These are phyloP conservation scores for Leccinum fallax DNA, from an alignment of 1,284 basidiomycete species.

Conservation along the genomic window DNA sequence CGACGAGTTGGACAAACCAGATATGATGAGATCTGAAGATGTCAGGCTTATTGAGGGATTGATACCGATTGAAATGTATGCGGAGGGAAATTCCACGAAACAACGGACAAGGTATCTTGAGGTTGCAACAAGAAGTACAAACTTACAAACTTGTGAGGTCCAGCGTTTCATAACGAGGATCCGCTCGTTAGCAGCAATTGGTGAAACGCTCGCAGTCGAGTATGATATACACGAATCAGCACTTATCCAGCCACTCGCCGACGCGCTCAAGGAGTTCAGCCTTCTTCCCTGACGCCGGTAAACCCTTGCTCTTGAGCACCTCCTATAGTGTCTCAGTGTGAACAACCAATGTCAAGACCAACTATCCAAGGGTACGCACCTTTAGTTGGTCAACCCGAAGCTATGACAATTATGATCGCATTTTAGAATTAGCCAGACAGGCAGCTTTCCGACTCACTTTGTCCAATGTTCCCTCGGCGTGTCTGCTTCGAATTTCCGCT, in stretches of 20 bases:
- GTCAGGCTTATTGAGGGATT: not conserved
- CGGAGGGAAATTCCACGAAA: not conserved
- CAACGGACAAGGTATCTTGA: not conserved
- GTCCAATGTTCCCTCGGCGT: conserved; percentile 55
- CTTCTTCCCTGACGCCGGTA: conserved; percentile 66
- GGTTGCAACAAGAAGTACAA: not conserved
- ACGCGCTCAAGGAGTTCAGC: conserved; percentile 67
- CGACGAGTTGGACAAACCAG: not conserved
- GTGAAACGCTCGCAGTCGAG: not conserved
- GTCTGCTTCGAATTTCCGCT: conserved; percentile 67
- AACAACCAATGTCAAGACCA: not conserved
- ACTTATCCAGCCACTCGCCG: conserved; percentile 50
- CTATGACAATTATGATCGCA: conserved; percentile 41
- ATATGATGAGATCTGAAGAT: not conserved
- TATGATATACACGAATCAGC: conserved; percentile 8
- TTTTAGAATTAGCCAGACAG: conserved; percentile 7
- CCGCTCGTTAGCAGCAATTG: not conserved
- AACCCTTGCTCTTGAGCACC: conserved; percentile 67
- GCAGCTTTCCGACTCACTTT: conserved; percentile 53
- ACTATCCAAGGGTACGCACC: conserved; percentile 40
- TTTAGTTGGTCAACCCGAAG: conserved; percentile 78
- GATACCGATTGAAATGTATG: conserved; percentile 9
- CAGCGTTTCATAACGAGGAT: not conserved
- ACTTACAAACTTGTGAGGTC: not conserved
- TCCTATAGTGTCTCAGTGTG: conserved; percentile 45